Conservation (phyloP, 805 yeast species). For the Candida schatavii region DNA sequence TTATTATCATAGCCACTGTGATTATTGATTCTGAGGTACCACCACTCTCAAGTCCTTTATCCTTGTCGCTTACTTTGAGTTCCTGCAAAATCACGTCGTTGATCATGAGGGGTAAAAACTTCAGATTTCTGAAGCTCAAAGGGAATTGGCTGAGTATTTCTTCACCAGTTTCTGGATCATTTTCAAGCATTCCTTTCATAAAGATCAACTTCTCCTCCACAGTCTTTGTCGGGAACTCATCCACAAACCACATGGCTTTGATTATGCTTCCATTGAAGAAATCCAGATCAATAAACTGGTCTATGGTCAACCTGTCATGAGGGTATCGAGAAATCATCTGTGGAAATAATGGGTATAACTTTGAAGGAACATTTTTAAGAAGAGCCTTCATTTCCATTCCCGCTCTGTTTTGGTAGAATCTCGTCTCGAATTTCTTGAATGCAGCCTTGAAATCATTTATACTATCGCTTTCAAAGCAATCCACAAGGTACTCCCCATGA, state of each 20-base stretch:
- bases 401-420: constrained; percentile 36
- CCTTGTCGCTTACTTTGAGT: constrained; percentile 15
- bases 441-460: constrained; percentile 59
- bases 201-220: constrained; percentile 65
- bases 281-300: constrained; percentile 65
- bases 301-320: constrained; percentile 54
- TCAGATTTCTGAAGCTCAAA: constrained; percentile 53
- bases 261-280: constrained; percentile 83
- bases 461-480: constrained; percentile 46
- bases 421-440: constrained; percentile 44
- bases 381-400: constrained; percentile 40
- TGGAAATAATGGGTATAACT: constrained; percentile 48
- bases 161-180: constrained; percentile 11
- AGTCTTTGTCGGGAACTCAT: constrained; percentile 75
- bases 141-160: constrained; percentile 33
- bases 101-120: constrained; percentile 68
- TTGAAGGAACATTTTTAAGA: constrained; percentile 55
- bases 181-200: constrained; percentile 57
- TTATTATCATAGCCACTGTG: constrained; percentile 48
- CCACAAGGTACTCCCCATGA: constrained; percentile 42
- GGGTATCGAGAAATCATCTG: constrained; percentile 57
- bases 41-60: neutral
- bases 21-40: constrained; percentile 32
- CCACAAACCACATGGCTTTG: constrained; percentile 75
- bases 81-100: constrained; percentile 45